Conservation (phyloP, 176 grass and related monocot species). For the Bothriochloa decipiens region DNA sequence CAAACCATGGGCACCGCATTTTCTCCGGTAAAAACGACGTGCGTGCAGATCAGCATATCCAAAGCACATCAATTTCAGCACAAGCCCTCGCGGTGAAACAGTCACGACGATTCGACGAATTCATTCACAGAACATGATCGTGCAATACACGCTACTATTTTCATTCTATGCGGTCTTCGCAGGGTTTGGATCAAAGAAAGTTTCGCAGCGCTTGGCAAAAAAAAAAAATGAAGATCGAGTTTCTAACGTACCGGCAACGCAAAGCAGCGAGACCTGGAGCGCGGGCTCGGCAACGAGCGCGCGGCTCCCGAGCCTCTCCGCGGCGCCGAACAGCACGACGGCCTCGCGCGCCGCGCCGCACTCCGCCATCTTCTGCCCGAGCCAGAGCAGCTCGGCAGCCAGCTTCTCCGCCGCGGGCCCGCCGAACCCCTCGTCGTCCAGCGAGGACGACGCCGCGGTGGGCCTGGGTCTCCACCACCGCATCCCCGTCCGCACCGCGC, state of each 20-base stretch:
- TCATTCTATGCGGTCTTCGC: no score
- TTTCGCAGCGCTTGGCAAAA: not conserved
- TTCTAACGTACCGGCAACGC: slow-evolving; percentile 57
- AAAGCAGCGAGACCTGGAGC: slow-evolving; percentile 74
- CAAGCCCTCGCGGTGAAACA: no score
- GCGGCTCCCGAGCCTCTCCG: slow-evolving; percentile 47
- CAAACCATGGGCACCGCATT: no score
- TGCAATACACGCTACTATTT: no score
- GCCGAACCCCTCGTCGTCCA: slow-evolving; percentile 37
- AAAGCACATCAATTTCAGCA: no score
- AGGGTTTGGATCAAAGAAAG: no score
- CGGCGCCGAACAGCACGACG: slow-evolving; percentile 55
- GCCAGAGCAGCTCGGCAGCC: slow-evolving; percentile 78
- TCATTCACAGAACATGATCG: no score
- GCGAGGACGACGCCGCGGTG: not conserved
- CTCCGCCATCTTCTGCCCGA: slow-evolving; percentile 78
- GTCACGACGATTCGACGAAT: no score
- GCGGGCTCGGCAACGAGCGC: slow-evolving; percentile 61
- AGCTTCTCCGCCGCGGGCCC: slow-evolving; percentile 66
- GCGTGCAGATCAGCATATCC: no score
- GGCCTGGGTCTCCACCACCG: slow-evolving; percentile 49
- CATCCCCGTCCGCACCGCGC: slow-evolving; percentile 49
- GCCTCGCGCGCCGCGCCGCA: slow-evolving; percentile 57
- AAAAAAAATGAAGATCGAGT: not conserved
- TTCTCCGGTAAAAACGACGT: no score